These are phyloP conservation scores for Bacterosira constricta DNA, from an alignment of 108 stramenopile genomes.

Conservation along the genomic window DNA sequence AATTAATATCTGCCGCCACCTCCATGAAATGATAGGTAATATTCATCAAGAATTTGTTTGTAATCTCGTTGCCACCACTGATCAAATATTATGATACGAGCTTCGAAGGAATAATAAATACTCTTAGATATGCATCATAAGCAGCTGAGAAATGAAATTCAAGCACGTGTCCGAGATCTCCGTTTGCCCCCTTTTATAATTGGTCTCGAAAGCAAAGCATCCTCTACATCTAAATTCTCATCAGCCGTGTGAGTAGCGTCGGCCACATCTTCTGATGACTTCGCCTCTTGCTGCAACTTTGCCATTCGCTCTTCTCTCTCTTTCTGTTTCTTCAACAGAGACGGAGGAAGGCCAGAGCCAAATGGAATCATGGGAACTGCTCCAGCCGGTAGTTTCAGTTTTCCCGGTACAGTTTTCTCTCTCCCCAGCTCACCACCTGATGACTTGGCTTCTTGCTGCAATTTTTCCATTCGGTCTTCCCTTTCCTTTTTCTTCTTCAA, in stretches of 20 bases:
- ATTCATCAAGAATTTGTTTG: too few relatives aligned
- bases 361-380: conserved; percentile 12
- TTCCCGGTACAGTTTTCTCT: background rate
- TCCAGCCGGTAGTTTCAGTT: conserved; percentile 17
- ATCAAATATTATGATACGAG: too few relatives aligned
- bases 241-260: background rate
- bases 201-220: conserved; percentile 22
- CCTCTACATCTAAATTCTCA: background rate
- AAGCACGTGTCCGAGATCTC: conserved; percentile 2
- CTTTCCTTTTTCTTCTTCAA: conserved; percentile 25
- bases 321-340: conserved; percentile 29
- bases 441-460: conserved; percentile 15
- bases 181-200: conserved; percentile 11
- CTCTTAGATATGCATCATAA: too few relatives aligned
- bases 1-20: too few relatives aligned
- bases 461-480: conserved; percentile 16
- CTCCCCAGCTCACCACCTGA: background rate
- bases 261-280: background rate
- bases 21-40: too few relatives aligned
- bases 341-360: conserved; percentile 15
- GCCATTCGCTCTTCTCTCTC: conserved; percentile 18
- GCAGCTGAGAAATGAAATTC: background rate
- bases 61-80: too few relatives aligned
- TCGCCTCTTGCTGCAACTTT: conserved; percentile 17
- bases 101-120: background rate